Conservation (phyloP, 139 green algal species). For the Picochlorum costavermella region DNA sequence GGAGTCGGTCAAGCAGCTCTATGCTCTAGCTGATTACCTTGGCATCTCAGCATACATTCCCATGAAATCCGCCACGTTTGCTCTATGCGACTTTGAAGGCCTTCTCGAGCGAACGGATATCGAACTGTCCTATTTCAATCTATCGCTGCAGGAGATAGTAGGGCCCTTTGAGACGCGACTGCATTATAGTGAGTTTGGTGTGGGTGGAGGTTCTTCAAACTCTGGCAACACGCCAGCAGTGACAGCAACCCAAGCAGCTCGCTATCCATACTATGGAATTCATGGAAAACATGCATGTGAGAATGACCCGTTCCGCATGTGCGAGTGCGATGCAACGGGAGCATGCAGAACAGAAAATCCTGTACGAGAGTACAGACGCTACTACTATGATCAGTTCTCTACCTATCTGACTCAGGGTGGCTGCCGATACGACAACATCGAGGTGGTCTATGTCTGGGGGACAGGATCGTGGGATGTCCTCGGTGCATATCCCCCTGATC, state of each 20-base stretch:
- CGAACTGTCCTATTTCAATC: slow-evolving; percentile 14
- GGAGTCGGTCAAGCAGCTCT: slow-evolving; percentile 12
- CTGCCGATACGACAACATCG: slow-evolving; percentile 23
- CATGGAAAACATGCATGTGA: slow-evolving; percentile 25
- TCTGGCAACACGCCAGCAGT: slow-evolving; percentile 18
- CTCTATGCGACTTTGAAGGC: slow-evolving; percentile 18
- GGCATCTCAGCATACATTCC: slow-evolving; percentile 40
- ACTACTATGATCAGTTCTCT: slow-evolving; percentile 16
- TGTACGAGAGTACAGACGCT: slow-evolving; percentile 19
- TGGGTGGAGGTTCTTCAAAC: slow-evolving; percentile 27
- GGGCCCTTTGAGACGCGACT: slow-evolving; percentile 18
- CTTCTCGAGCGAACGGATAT: slow-evolving; percentile 14
- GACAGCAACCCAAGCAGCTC: slow-evolving; percentile 24
- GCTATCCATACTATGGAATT: slow-evolving; percentile 34
- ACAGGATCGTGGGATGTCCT: slow-evolving; percentile 31
- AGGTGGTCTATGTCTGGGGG: slow-evolving; percentile 38
- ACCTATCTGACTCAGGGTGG: slow-evolving; percentile 18
- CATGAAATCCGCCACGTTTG: slow-evolving; percentile 18
- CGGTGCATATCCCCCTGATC: slow-evolving; percentile 28
- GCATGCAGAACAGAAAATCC: neutral
- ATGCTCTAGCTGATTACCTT: slow-evolving; percentile 28
- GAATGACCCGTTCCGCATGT: slow-evolving; percentile 21
- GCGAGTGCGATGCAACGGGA: neutral
- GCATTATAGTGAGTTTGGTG: slow-evolving; percentile 36
- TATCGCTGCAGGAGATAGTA: slow-evolving; percentile 13